phyloP scores from a whole-genome alignment of 108 stramenopile genomes.

The Cyclostephanos tholiformis region DNA sequence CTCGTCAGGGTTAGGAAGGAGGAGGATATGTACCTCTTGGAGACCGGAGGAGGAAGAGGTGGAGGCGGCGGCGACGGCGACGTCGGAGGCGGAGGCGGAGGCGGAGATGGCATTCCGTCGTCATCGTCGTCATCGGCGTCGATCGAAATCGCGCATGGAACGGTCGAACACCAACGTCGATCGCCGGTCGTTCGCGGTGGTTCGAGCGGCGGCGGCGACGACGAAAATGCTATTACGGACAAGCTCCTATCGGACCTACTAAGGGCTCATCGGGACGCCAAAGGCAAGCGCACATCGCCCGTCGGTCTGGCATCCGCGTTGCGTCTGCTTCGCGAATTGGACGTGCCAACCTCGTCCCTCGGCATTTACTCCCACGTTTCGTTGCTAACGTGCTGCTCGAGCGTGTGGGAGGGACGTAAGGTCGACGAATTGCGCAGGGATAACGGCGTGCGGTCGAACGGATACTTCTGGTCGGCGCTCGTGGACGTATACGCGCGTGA shows the following conservation, averaged over 20 bases:
- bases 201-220: neutral
- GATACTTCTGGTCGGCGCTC: slow-evolving; percentile 80
- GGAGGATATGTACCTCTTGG: slow-evolving; percentile 33
- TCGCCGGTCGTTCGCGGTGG: neutral
- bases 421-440: slow-evolving; percentile 69
- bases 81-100: neutral
- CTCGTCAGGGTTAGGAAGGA: slow-evolving; percentile 26
- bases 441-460: slow-evolving; percentile 55
- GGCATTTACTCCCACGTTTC: slow-evolving; percentile 69
- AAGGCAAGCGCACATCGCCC: slow-evolving; percentile 69
- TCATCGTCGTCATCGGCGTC: slow-evolving; percentile 10
- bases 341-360: slow-evolving; percentile 63
- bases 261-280: slow-evolving; percentile 76
- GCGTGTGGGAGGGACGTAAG: slow-evolving; percentile 76
- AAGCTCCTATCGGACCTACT: slow-evolving; percentile 64
- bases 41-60: slow-evolving; percentile 33
- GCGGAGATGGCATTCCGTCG: slow-evolving; percentile 18
- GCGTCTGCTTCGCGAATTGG: slow-evolving; percentile 60
- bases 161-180: slow-evolving; percentile 9
- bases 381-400: slow-evolving; percentile 69
- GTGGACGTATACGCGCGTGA: slow-evolving; percentile 80
- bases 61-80: neutral
- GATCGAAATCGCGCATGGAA: neutral
- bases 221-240: slow-evolving; percentile 45
- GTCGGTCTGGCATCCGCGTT: slow-evolving; percentile 73